These are phyloP conservation scores for Fagopyrum homotropicum DNA, from an alignment of 148 eudicot species.

Conservation along the genomic window DNA sequence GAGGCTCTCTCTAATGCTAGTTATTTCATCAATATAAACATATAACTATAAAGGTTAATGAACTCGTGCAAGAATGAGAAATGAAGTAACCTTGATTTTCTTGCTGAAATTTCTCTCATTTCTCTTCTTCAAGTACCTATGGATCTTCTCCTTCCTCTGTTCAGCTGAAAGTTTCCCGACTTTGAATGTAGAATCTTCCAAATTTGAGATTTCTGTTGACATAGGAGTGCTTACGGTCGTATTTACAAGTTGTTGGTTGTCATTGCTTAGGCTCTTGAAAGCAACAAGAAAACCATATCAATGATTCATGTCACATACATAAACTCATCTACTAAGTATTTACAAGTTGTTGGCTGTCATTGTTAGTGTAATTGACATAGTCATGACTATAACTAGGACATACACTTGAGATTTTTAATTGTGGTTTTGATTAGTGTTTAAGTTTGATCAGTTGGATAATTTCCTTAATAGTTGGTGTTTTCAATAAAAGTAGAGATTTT, in stretches of 20 bases:
- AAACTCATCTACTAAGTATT: neutral
- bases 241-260: constrained; percentile 52
- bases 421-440: neutral
- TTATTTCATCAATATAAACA: no score
- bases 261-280: constrained; percentile 33
- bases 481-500: neutral
- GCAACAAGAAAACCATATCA: neutral
- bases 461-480: neutral
- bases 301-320: neutral
- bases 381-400: neutral
- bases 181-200: constrained; percentile 72
- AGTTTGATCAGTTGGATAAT: no score
- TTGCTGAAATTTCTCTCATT: constrained; percentile 72
- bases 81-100: constrained; percentile 52
- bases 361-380: neutral
- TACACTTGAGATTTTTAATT: neutral
- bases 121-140: constrained; percentile 60
- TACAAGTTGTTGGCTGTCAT: no score
- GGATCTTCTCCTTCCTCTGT: constrained; percentile 61
- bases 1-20: neutral
- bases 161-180: constrained; percentile 72
- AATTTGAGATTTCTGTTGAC: constrained; percentile 57
- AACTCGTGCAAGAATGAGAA: neutral
- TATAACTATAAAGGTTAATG: neutral
- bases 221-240: constrained; percentile 47